Evolutionary conservation across 768 basidiomycete genomes (phyloP).

Genomic region (Lactarius pseudohatsudake): DNA sequence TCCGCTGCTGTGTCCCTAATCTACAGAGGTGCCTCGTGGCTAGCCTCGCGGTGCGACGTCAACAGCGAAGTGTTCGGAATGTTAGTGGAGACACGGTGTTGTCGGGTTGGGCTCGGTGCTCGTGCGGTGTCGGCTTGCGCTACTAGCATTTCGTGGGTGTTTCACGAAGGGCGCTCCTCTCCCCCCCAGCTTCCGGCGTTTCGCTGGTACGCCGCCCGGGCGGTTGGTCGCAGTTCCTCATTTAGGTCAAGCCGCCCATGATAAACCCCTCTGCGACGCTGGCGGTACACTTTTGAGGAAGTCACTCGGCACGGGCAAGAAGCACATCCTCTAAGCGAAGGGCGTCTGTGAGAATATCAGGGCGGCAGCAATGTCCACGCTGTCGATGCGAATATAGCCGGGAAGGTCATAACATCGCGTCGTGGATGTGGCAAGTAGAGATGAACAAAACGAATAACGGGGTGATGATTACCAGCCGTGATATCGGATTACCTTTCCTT

Average conservation of each 20-base stretch:
- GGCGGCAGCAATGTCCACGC: slow-evolving; percentile 20
- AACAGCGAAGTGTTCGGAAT: not conserved
- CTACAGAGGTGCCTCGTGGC: not conserved
- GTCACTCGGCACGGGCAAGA: slow-evolving; percentile 37
- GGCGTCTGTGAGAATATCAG: slow-evolving; percentile 33
- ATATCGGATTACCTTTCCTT: not conserved
- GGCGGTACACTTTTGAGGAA: slow-evolving; percentile 33
- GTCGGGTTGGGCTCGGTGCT: not conserved
- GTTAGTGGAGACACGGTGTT: not conserved
- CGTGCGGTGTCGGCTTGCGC: not conserved
- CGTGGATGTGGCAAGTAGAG: not conserved
- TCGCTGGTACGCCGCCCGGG: slow-evolving; percentile 33
- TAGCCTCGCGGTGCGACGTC: not conserved
- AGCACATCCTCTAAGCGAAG: slow-evolving; percentile 35
- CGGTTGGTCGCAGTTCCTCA: slow-evolving; percentile 35
- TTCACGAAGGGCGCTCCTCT: not conserved
- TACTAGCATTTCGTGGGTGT: not conserved
- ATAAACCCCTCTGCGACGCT: slow-evolving; percentile 36
- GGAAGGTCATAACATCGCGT: not conserved
- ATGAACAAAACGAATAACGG: not conserved
- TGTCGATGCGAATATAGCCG: slow-evolving; percentile 17
- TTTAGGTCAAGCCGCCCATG: slow-evolving; percentile 35
- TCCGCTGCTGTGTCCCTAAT: not conserved
- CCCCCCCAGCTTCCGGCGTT: slow-evolving; percentile 1
- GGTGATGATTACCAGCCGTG: not conserved